Conservation (phyloP, 495 filamentous ascomycete genomes). For the Trichoderma gamsii region DNA sequence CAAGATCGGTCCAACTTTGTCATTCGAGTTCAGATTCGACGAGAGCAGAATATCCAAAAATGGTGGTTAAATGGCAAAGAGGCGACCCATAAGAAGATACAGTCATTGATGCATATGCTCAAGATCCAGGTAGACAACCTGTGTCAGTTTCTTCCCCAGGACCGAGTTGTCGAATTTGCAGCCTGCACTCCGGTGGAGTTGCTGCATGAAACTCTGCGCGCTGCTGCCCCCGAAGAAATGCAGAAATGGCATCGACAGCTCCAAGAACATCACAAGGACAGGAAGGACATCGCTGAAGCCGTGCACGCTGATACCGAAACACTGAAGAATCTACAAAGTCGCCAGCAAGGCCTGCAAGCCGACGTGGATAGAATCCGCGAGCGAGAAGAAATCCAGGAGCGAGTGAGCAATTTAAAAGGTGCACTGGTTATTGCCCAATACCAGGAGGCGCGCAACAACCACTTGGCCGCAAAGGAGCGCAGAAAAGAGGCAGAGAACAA, state of each 20-base stretch:
- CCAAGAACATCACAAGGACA: constrained; percentile 60
- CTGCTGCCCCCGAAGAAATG: constrained; percentile 77
- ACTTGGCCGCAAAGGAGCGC: constrained; percentile 40
- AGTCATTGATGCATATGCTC: constrained; percentile 58
- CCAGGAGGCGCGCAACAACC: constrained; percentile 35
- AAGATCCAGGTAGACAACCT: constrained; percentile 95
- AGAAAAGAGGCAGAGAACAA: constrained; percentile 43
- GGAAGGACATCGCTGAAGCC: constrained; percentile 57
- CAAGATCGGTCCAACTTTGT: constrained; percentile 56
- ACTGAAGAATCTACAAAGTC: constrained; percentile 58
- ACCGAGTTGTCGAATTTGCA: constrained; percentile 92
- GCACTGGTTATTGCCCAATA: constrained; percentile 63
- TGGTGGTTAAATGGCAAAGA: constrained; percentile 65
- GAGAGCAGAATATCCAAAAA: constrained; percentile 69
- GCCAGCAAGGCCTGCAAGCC: constrained; percentile 70
- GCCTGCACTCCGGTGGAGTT: constrained; percentile 79
- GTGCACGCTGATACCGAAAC: constrained; percentile 54
- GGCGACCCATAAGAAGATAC: constrained; percentile 51
- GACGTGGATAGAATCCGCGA: constrained; percentile 82
- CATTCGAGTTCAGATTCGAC: constrained; percentile 67
- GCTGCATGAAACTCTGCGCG: constrained; percentile 75
- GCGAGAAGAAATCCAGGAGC: constrained; percentile 58
- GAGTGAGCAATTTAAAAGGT: constrained; percentile 59
- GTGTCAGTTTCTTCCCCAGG: constrained; percentile 95
- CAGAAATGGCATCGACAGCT: constrained; percentile 69